Base-by-base conservation (phyloP, 306 rosid genomes). In the Chamaecrista fasciculata region DNA sequence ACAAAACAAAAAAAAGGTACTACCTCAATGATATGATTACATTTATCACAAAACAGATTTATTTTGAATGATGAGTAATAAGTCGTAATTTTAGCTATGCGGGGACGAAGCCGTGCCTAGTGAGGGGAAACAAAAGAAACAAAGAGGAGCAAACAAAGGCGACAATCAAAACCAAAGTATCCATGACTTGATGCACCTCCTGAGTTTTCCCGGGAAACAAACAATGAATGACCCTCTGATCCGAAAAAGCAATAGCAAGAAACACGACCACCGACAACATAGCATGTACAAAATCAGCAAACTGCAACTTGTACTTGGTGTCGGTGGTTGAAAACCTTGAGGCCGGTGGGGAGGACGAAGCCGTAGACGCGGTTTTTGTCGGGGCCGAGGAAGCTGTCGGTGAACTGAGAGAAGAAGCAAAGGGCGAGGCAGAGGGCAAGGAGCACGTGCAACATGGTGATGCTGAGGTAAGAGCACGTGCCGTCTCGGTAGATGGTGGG, bases 61-160 rank as follows among this genome's bases (percentile, higher is more conserved):
- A n/a, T n/a, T n/a, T n/a, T n/a, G n/a, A n/a, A n/a, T n/a, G n/a
- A n/a, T n/a, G n/a, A n/a, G n/a, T n/a, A n/a, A n/a, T n/a, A n/a
- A n/a, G n/a, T n/a, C n/a, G n/a, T n/a, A n/a, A n/a, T n/a, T n/a
- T n/a, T n/a, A n/a, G n/a, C n/a, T 10, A 49, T 1, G 55, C 8
- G 23, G 69, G 56, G 9, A 64, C 56, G 25, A 43, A 64, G 0
- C 69, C 69, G 18, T 40, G 69, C 55, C 69, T 64, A n/a, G 49
- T 29, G 8, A 64, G 23, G 4, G 69, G 69, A 19, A 64, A 64
- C 14, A 64, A 28, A 44, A 64, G 69, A 44, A 64, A 64, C 40
- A 64, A 25, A 26, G 16, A 7, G 6, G 55, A 43, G 42, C 69
- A 64, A 64, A 25, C 40, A 15, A 25, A 24, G 4, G 39, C 55